Evolutionary conservation across 441 rosid genomes (phyloP).

Genomic region (Corymbia citriodora): DNA sequence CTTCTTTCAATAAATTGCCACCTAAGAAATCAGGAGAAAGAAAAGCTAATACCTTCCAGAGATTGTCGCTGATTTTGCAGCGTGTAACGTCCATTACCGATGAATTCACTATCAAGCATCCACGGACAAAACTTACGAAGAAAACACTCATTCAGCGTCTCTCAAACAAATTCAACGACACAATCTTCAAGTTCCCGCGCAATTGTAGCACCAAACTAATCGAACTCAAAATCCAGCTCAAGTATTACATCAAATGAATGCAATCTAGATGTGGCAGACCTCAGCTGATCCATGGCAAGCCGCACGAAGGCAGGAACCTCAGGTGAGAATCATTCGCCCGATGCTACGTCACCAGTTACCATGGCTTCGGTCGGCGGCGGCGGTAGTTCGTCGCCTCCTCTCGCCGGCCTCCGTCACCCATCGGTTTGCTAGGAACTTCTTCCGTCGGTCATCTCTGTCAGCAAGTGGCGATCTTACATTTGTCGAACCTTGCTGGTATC

Average conservation of each 20-base stretch:
- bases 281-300: neutral
- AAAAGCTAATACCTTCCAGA: too few relatives aligned
- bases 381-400: neutral
- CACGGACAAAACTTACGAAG: neutral
- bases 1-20: too few relatives aligned
- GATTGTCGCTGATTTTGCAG: too few relatives aligned
- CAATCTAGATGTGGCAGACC: too few relatives aligned
- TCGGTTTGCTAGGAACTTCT: neutral
- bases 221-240: neutral
- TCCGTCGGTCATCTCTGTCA: neutral
- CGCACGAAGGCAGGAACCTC: neutral
- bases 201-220: neutral
- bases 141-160: neutral
- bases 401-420: accelerated
- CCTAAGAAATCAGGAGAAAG: too few relatives aligned
- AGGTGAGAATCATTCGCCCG: neutral
- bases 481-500: too few relatives aligned
- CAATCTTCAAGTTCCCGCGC: neutral
- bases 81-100: too few relatives aligned
- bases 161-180: neutral
- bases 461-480: neutral
- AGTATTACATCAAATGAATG: too few relatives aligned
- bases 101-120: neutral
- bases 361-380: neutral
- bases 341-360: neutral